These are phyloP conservation scores for Exutisphaerella laricina DNA, from an alignment of 2,329 filamentous ascomycete genomes.

Conservation along the genomic window DNA sequence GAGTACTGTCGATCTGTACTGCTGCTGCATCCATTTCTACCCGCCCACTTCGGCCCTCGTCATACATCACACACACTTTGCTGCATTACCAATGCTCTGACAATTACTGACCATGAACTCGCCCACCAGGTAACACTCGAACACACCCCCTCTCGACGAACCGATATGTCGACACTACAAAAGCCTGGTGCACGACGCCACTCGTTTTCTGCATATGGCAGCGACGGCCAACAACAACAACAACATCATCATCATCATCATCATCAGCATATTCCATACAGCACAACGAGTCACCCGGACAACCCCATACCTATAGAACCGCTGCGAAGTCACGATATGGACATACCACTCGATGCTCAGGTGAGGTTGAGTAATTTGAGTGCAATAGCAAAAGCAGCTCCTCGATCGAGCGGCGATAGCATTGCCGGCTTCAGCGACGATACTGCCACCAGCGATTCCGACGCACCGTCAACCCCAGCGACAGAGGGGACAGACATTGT, in stretches of 20 bases:
- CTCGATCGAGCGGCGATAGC: conserved; percentile 30
- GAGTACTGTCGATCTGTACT: not conserved
- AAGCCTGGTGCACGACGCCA: conserved; percentile 24
- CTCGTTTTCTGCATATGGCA: conserved; percentile 28
- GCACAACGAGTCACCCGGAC: conserved; percentile 42
- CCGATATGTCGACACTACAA: conserved; percentile 19
- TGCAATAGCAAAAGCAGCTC: conserved; percentile 22
- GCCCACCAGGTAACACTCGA: conserved; percentile 3
- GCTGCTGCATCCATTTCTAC: not conserved
- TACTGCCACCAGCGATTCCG: conserved; percentile 21
- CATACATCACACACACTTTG: not conserved
- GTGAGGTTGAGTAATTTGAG: conserved; percentile 27
- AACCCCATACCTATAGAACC: conserved; percentile 45
- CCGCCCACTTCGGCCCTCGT: not conserved
- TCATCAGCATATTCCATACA: conserved; percentile 38
- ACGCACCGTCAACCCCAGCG: conserved; percentile 35
- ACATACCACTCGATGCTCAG: conserved; percentile 19
- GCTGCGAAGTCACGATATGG: conserved; percentile 18
- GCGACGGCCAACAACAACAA: no score
- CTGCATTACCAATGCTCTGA: conserved; percentile 13
- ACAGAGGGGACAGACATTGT: conserved; percentile 34
- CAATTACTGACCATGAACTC: conserved; percentile 11
- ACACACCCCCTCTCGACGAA: not conserved
- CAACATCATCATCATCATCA: conserved; percentile 26
- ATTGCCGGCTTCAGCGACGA: conserved; percentile 18